Base-by-base conservation (phyloP, 129 eudicot species). In the Gnaphalium uliginosum region DNA sequence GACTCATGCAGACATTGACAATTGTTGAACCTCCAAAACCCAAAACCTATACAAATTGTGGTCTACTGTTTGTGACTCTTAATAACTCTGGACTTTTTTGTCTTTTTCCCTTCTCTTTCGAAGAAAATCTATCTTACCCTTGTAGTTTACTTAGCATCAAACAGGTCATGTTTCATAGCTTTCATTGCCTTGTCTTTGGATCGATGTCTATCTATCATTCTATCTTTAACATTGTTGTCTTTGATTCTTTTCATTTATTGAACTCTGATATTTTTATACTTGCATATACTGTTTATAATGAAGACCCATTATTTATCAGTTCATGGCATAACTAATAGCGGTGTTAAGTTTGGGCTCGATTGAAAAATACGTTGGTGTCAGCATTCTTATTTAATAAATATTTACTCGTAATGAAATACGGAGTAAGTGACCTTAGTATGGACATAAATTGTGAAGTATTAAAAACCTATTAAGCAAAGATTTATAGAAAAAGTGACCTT, bases 1-100 rank as follows among this genome's bases (percentile, higher is more conserved):
- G 68, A 79, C 78, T 46, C 73, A 32, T 51, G 19, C 65, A 56
- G 71, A 72, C 83, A 39, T 72, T 63, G 73, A 62, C 82, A 50
- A 62, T 79, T 64, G 62, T 79, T 66, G 51, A 72, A 59, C 73
- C 78, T 35, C 59, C 68, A 39, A 79, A 79, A 37, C 14, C 22
- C 68, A 73, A 66, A 64, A 51, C 68, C 74, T 72, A 65, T 59
- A 17, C 35, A 64, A 54, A 43, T 73, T 71, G 72, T 33, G 78
- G 66, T 53, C 66, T 79, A 79, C 78, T 79, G 83, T 63, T 63
- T 27, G 62, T 71, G 66, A 70, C 73, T 73, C 69, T 69, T 60
- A 73, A 74, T 43, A 80, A 43, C 51, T 41, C 70, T 80, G 75
- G 83, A 57, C 70, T 54, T 21, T 80, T 80, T 79, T 73, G 43